These are phyloP conservation scores for Verticillium dahliae DNA, from an alignment of 2,329 filamentous ascomycete genomes.

Conservation along the genomic window DNA sequence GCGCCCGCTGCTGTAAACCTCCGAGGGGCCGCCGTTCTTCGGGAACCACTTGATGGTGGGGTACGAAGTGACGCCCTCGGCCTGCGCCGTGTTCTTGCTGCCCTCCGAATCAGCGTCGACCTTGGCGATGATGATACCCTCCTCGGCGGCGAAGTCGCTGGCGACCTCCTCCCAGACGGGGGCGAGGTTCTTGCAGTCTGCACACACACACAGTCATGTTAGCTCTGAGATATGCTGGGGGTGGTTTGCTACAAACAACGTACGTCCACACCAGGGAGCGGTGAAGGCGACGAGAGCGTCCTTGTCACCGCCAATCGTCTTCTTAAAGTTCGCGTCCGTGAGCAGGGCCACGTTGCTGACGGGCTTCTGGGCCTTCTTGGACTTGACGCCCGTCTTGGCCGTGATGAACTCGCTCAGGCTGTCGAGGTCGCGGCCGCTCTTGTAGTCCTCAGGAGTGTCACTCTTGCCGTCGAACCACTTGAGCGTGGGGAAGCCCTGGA, in stretches of 20 bases:
- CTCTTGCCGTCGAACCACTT: constrained; percentile 98
- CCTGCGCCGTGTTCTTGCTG: constrained; percentile 69
- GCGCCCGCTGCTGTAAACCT: constrained; percentile 70
- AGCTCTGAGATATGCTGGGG: constrained; percentile 10
- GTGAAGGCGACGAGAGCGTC: constrained; percentile 94
- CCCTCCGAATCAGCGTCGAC: constrained; percentile 88
- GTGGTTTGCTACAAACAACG: constrained; percentile 32
- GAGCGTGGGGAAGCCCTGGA: constrained; percentile 93
- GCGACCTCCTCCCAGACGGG: constrained; percentile 87
- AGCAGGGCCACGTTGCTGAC: constrained; percentile 74
- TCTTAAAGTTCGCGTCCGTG: constrained; percentile 71
- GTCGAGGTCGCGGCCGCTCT: constrained; percentile 79
- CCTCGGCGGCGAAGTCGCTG: constrained; percentile 70
- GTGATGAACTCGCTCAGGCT: constrained; percentile 73
- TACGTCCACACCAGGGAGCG: constrained; percentile 97
- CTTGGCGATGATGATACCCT: constrained; percentile 81
- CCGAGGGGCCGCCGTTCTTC: constrained; percentile 67
- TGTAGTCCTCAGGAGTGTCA: constrained; percentile 78
- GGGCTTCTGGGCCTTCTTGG: constrained; percentile 67
- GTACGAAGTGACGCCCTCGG: constrained; percentile 77
- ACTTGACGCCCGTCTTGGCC: constrained; percentile 80
- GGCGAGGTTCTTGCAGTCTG: constrained; percentile 95
- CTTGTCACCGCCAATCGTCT: constrained; percentile 75
- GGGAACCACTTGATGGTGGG: constrained; percentile 98
- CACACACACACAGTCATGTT: neutral